phyloP scores from a whole-genome alignment of 2,329 filamentous ascomycete species.

The Alternaria sp. region DNA sequence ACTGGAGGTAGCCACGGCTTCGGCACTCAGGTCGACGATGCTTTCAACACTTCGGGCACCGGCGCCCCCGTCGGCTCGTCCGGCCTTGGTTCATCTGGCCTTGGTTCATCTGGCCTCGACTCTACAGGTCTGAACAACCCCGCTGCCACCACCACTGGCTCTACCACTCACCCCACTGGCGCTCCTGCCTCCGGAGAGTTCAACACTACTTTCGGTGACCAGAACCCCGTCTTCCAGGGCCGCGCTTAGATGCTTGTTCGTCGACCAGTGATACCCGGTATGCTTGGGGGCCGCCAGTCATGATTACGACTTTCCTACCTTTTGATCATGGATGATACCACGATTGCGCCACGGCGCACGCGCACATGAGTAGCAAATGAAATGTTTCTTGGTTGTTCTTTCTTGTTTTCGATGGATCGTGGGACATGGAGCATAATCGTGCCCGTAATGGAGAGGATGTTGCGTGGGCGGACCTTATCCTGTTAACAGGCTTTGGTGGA shows the following conservation, averaged over 20 bases:
- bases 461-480: background rate
- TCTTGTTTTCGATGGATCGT: background rate
- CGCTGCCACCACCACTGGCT: constrained; percentile 17
- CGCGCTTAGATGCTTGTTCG: constrained; percentile 30
- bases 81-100: constrained; percentile 13
- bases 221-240: constrained; percentile 56
- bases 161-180: constrained; percentile 22
- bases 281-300: constrained; percentile 15
- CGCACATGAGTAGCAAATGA: constrained; percentile 28
- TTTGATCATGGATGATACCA: constrained; percentile 47
- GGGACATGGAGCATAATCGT: background rate
- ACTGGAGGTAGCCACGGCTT: constrained; percentile 41
- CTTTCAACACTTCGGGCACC: constrained; percentile 44
- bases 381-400: constrained; percentile 12
- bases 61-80: constrained; percentile 14
- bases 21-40: constrained; percentile 56
- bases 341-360: constrained; percentile 29
- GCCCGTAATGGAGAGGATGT: constrained; percentile 26
- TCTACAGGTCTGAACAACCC: constrained; percentile 11
- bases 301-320: constrained; percentile 34
- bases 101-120: constrained; percentile 12
- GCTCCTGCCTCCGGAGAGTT: constrained; percentile 20
- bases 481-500: constrained; percentile 2
- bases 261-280: constrained; percentile 16
- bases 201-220: constrained; percentile 53